Base-by-base conservation (phyloP, 2,329 filamentous ascomycete species). In the Colletotrichum navitas region DNA sequence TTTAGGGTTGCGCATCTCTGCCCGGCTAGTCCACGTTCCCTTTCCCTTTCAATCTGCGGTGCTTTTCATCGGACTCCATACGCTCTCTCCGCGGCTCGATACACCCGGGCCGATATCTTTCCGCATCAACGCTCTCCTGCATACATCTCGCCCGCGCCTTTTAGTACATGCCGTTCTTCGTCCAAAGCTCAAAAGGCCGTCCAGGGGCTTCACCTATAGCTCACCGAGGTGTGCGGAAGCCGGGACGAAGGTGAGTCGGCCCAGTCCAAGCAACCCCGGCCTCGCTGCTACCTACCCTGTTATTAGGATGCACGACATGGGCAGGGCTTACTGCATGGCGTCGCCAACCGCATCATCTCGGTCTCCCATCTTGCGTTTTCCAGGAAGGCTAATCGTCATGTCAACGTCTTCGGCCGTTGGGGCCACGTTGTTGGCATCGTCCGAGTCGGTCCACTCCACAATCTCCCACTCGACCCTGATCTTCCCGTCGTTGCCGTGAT, bases 391-490 rank as follows among this genome's bases (percentile, higher is more conserved):
- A 16, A 80, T 76, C 41, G 78, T 77, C 79, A 80, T 80, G 29
- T 84, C 81, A 14, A 81, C 76, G 55, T 82, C 80, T 8, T 81
- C 78, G 5, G 74, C 78, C 52, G 79, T 79, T 34, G 75, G 78
- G 66, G 76, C 74, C 73, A 55, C 73, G 73, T 71, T 78, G 73
- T 62, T 78, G 18, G 82, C 83, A 11, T 83, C 85, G 63, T 85
- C 86, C 71, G 64, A 78, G 18, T 83, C 83, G 58, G 85, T 87
- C 85, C 89, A 95, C 81, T 97, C 94, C 49, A 91, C 86, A 74
- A 97, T 87, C 81, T 97, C 94, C 93, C 94, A 97, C 78, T 96
- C 92, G 14, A 96, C 87, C 55, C 85, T 88, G 47, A 90, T 88
- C 36, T 84, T 86, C 21, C 91, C 91, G 78, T 93, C 90, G n/a